A percentile compares a stretch with the other conserved stretches of the same genome.
phyloP scores from a whole-genome alignment of 208 protist species.

The Zelonia costaricensis region DNA sequence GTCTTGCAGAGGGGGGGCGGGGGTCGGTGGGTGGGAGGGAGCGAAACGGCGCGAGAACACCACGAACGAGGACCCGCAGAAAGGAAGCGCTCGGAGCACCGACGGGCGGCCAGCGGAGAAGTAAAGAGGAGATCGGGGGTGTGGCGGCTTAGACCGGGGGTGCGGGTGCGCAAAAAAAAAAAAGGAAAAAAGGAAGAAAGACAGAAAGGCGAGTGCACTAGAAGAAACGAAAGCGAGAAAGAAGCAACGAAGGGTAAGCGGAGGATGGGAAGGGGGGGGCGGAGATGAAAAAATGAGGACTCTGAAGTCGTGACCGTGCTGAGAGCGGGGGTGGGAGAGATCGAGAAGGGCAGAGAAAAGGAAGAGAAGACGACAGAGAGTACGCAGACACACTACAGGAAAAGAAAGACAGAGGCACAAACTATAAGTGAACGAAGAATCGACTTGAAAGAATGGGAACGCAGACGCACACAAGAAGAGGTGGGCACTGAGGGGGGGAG shows the following conservation, averaged over 20 bases:
- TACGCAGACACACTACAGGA: too few species aligned
- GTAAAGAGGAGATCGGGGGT: background rate
- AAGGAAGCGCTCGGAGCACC: too few species aligned
- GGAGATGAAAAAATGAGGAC: background rate
- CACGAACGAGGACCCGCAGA: too few species aligned
- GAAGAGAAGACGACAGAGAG: background rate
- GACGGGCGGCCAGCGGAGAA: background rate
- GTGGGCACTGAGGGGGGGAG: background rate
- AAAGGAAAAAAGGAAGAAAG: background rate
- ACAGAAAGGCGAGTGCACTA: too few species aligned
- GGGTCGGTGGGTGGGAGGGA: too few species aligned
- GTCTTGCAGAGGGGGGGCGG: too few species aligned
- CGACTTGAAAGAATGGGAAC: background rate
- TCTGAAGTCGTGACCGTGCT: too few species aligned
- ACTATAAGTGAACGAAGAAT: background rate
- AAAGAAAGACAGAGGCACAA: background rate
- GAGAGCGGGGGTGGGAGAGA: background rate
- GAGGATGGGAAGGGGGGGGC: too few species aligned
- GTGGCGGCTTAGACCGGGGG: background rate
- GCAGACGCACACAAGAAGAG: background rate
- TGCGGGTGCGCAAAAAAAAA: background rate
- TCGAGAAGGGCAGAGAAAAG: background rate
- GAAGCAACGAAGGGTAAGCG: too few species aligned
- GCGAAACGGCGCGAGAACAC: too few species aligned
- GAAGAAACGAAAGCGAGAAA: too few species aligned